Conservation (phyloP, 2,329 filamentous ascomycete species). For the Alternaria incomplexa region DNA sequence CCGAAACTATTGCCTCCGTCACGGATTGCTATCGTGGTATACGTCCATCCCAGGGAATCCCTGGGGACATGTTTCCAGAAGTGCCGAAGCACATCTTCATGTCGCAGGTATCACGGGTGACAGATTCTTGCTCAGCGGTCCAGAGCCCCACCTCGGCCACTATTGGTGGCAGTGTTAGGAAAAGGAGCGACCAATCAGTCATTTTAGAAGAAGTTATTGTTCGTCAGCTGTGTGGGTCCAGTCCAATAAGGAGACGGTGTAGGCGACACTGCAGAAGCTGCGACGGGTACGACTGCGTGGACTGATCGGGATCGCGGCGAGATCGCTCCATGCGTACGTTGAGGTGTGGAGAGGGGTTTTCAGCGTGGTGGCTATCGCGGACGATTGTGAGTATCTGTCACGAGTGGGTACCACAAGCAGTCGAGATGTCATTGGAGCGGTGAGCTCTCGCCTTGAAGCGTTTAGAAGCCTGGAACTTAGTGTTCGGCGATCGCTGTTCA, state of each 20-base stretch:
- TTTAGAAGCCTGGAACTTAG: slow-evolving; percentile 1
- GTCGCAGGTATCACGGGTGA: slow-evolving; percentile 3
- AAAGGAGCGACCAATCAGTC: slow-evolving; percentile 12
- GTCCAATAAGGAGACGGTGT: slow-evolving; percentile 7
- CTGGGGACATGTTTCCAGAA: neutral
- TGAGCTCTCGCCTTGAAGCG: neutral
- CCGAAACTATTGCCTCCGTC: neutral
- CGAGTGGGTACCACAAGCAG: slow-evolving; percentile 1
- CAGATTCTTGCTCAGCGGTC: neutral
- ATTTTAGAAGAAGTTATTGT: neutral
- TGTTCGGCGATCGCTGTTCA: slow-evolving; percentile 4
- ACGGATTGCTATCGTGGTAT: neutral
- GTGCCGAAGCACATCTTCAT: neutral
- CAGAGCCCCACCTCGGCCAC: neutral
- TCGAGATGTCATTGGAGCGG: slow-evolving; percentile 9
- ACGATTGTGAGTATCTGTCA: slow-evolving; percentile 9
- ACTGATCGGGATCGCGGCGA: slow-evolving; percentile 11
- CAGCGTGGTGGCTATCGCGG: neutral
- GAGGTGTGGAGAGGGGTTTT: slow-evolving; percentile 8
- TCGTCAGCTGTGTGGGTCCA: neutral
- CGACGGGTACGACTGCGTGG: slow-evolving; percentile 11
- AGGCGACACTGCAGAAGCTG: slow-evolving; percentile 18
- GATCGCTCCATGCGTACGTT: slow-evolving; percentile 11
- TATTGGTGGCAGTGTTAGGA: slow-evolving; percentile 1
- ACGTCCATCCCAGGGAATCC: neutral